These are phyloP conservation scores for Penicilliopsis zonata DNA, from an alignment of 495 filamentous ascomycete species.

Conservation along the genomic window DNA sequence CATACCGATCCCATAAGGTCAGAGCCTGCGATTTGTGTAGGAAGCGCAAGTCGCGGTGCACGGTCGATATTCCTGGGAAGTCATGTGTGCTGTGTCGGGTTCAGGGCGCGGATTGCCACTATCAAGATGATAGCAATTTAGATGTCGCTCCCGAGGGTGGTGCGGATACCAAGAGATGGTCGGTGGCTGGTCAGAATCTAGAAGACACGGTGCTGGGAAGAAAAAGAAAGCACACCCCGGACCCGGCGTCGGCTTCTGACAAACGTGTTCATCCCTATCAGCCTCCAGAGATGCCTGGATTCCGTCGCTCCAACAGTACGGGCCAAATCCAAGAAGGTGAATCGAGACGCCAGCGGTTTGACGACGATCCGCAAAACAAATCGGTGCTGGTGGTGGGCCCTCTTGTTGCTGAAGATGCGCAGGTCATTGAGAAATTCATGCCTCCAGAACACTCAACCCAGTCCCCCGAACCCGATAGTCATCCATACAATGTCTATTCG, in stretches of 20 bases:
- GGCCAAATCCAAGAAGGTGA: conserved; percentile 22
- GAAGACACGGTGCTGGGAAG: conserved; percentile 15
- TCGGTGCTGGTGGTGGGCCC: conserved; percentile 40
- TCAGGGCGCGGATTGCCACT: conserved; percentile 36
- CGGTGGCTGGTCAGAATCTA: conserved; percentile 10
- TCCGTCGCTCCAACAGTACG: conserved; percentile 16
- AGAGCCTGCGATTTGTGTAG: conserved; percentile 40
- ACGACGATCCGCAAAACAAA: conserved; percentile 34
- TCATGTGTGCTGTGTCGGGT: conserved; percentile 38
- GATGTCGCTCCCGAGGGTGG: conserved; percentile 16
- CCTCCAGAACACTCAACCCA: conserved; percentile 26
- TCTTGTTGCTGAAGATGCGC: conserved; percentile 38
- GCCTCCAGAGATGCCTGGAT: conserved; percentile 14
- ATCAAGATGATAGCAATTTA: conserved; percentile 26
- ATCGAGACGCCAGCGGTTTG: conserved; percentile 19
- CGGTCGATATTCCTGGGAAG: conserved; percentile 34
- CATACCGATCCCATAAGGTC: conserved; percentile 40
- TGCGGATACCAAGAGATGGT: conserved; percentile 18
- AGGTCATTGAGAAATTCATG: conserved; percentile 40
- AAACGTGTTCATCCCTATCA: conserved; percentile 7
- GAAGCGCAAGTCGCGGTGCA: conserved; percentile 40
- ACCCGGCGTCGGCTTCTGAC: conserved; percentile 9
- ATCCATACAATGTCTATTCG: conserved; percentile 38
- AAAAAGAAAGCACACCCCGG: conserved; percentile 29
- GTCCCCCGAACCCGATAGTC: conserved; percentile 26